Base-by-base conservation (phyloP, 768 basidiomycete genomes). In the Termitomyces sp. region DNA sequence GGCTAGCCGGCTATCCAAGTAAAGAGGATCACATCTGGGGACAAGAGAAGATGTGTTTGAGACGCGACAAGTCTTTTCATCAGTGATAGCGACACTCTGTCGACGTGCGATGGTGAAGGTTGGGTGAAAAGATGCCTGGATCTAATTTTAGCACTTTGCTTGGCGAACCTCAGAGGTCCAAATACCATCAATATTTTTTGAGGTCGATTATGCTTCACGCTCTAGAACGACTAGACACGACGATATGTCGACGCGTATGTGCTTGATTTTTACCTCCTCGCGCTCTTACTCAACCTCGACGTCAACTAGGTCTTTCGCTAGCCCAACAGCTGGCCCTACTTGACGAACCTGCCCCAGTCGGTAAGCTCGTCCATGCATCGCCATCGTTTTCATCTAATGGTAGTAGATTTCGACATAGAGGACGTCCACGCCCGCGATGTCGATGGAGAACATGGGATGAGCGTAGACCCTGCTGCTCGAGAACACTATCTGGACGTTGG, bases 401-500 rank as follows among this genome's bases (percentile, higher is more conserved):
- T 33, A 60, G 43, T 66, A 89, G 89, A 91, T 67, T 78, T 84
- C 67, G 91, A 94, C 71, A 88, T 87, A 12, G 93, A 94, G 70
- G 85, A 87, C 63, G 68, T 80, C 64, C 84, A 84, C 36, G 83
- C 82, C 50, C 76, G 78, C 60, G 82, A 76, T 35, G 68, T 72
- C 20, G 77, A 82, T 64, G 71, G 74, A 50, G 76, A 81, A 41
- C 75, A 79, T 61, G 72, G 69, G 20, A 67, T 68, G 51, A 62
- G 62, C 47, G 69, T 56, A 36, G 70, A 80, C 46, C 61, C 71
- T 41, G 77, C 73, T 12, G 66, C 76, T 0, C 79, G 88, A 65
- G 87, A 87, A 64, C 94, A 96, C 72, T 97, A 96, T 71, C 68
- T 93, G 46, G 85, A 90, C 65, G 91, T 95, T 41, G 91, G 91